Evolutionary conservation across 768 basidiomycete genomes (phyloP).

Genomic region (Pleurotus cornucopiae): DNA sequence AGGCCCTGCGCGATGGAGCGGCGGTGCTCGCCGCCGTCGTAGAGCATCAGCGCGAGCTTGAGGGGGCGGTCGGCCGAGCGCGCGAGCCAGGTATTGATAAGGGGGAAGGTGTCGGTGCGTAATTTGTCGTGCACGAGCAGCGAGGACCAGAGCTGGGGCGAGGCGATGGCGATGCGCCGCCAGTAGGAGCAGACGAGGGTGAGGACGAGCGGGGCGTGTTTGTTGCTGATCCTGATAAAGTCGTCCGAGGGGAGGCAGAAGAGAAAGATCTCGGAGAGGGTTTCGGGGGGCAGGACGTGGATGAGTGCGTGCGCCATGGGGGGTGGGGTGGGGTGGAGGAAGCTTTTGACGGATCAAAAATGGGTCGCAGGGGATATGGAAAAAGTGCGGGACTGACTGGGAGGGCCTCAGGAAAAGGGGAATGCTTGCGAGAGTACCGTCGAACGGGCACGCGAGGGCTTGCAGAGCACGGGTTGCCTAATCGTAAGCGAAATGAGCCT

Average conservation of each 20-base stretch:
- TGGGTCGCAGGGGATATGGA: no score
- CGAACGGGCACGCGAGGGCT: no score
- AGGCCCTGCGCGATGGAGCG: constrained; percentile 4
- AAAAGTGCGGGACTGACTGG: no score
- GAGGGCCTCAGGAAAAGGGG: background rate
- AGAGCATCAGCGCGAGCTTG: background rate
- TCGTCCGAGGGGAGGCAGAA: constrained; percentile 4
- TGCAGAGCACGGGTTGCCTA: no score
- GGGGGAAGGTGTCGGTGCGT: constrained; percentile 1
- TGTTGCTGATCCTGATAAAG: constrained; percentile 1
- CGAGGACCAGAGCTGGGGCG: constrained; percentile 7
- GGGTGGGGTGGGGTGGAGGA: no score
- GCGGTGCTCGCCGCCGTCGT: background rate
- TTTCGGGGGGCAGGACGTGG: constrained; percentile 2
- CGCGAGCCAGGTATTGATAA: constrained; percentile 5
- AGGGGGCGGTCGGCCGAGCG: constrained; percentile 3
- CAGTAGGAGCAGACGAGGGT: constrained; percentile 2
- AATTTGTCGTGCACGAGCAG: constrained; percentile 5
- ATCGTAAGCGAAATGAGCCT: no score
- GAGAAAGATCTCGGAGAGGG: constrained; percentile 4
- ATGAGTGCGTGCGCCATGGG: background rate
- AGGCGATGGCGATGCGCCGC: background rate
- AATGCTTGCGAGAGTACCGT: no score
- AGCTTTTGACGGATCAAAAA: no score
- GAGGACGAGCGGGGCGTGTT: constrained; percentile 5